Percentiles rank a stretch among this genome's conserved stretches.
Conservation (phyloP, 257 asterid species). For the Forsythia suspensa region DNA sequence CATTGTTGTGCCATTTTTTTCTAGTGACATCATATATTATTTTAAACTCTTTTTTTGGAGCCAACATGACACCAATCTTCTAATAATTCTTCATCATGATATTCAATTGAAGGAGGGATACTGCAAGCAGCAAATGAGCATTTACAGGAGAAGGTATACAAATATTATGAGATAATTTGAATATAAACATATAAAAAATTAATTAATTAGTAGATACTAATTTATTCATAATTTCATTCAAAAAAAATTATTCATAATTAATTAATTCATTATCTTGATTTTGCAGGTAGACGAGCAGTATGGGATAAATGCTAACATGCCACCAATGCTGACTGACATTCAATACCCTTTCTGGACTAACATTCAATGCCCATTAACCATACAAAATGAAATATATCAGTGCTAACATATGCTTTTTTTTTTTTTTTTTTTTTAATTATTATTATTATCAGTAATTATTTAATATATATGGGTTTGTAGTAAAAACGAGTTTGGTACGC, state of each 20-base stretch:
- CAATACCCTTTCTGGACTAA: constrained; percentile 46
- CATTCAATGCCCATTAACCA: constrained; percentile 45
- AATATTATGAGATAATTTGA: constrained; percentile 1
- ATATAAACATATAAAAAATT: background rate
- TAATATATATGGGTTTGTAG: background rate
- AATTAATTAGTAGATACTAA: background rate
- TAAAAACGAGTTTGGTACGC: background rate
- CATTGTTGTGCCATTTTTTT: too few relatives aligned
- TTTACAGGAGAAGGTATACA: constrained; percentile 66
- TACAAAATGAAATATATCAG: constrained; percentile 49
- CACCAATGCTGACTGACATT: constrained; percentile 42
- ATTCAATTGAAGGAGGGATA: constrained; percentile 56
- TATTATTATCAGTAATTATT: background rate
- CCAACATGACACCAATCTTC: too few relatives aligned
- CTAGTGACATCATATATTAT: too few relatives aligned
- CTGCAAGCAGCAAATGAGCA: constrained; percentile 78
- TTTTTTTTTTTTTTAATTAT: too few relatives aligned
- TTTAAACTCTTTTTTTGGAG: too few relatives aligned
- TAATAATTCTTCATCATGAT: too few relatives aligned
- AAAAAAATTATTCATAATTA: background rate
- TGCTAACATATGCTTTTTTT: background rate
- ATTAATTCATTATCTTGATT: background rate
- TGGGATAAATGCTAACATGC: constrained; percentile 41
- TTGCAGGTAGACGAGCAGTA: constrained; percentile 73
- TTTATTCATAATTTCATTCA: background rate